Base-by-base conservation (phyloP, 306 rosid species). In the Cucurbita moschata region DNA sequence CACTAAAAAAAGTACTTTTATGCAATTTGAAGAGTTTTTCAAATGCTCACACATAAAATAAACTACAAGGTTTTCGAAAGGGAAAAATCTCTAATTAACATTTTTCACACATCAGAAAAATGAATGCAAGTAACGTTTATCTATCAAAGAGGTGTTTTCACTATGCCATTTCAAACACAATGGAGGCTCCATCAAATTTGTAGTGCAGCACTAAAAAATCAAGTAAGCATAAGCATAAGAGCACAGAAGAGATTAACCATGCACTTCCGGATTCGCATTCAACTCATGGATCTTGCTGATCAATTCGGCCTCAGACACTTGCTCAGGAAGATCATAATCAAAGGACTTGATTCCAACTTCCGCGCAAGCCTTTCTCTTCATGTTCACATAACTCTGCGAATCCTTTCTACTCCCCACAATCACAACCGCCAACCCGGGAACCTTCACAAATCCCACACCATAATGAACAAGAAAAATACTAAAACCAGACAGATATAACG, bases 401-500 rank as follows among this genome's bases (percentile, higher is more conserved):
- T 94, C 98, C 80, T 94, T 89, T 78, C 90, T 83, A 86, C 26
- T 71, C 19, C 98, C 98, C 8, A 94, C 96, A 38, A 87, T 94
- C 83, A 94, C 96, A 65, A 90, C 97, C 12, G 97, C 98, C 72
- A 94, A 77, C 42, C 97, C 98, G 10, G 97, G 97, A 73, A 90
- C 96, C 98, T 87, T 77, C 63, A 15, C 49, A 38, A 64, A 42
- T 64, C 71, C 50, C 71, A 64, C 71, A 42, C 71, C 51, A 64
- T 5, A 42, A 18, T 13, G 50, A 64, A 64, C 72, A 67, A 21
- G 40, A 67, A 67, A 67, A 21, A 44, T 19, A 12, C 38, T 66
- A 67, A 67, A 67, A 67, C 23, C 35, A 44, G 39, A 18, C 11
- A 6, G 18, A 19, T 19, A 44, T 6, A 42, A 67, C 40, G 13